Conservation (phyloP, 768 basidiomycete genomes). For the Fibroporia radiculosa region DNA sequence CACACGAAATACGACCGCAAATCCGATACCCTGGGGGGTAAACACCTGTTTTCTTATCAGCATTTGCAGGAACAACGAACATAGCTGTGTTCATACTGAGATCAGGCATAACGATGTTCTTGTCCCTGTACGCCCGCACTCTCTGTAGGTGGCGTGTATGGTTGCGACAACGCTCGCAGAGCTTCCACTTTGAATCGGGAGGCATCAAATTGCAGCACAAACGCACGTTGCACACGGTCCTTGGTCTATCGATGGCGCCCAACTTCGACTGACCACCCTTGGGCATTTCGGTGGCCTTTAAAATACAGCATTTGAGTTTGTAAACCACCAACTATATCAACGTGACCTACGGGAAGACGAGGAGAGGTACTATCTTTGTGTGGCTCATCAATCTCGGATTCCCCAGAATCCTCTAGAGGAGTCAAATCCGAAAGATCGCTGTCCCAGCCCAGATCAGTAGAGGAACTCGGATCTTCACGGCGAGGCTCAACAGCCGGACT, state of each 20-base stretch:
- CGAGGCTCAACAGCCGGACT: too few relatives aligned
- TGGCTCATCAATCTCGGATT: slow-evolving; percentile 9
- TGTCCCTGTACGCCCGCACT: background rate
- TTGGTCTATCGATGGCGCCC: background rate
- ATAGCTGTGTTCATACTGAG: background rate
- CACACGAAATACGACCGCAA: slow-evolving; percentile 13
- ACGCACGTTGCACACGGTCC: slow-evolving; percentile 8
- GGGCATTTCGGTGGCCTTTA: background rate
- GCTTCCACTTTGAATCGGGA: slow-evolving; percentile 9
- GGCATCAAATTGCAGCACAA: slow-evolving; percentile 16
- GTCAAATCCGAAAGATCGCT: slow-evolving; percentile 17
- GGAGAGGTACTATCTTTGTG: slow-evolving; percentile 10
- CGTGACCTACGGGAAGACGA: background rate
- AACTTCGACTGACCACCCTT: background rate
- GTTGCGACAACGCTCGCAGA: slow-evolving; percentile 13
- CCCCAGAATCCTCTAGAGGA: slow-evolving; percentile 16
- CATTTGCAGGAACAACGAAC: background rate
- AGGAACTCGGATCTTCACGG: background rate
- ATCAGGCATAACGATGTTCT: background rate
- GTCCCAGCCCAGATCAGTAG: background rate
- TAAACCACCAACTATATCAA: background rate
- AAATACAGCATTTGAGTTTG: background rate
- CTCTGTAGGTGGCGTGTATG: slow-evolving; percentile 4
- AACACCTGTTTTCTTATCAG: background rate
- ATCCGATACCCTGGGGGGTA: slow-evolving; percentile 7